Base-by-base conservation (phyloP, 1,284 basidiomycete species). In the Cutaneotrichosporon curvatum region DNA sequence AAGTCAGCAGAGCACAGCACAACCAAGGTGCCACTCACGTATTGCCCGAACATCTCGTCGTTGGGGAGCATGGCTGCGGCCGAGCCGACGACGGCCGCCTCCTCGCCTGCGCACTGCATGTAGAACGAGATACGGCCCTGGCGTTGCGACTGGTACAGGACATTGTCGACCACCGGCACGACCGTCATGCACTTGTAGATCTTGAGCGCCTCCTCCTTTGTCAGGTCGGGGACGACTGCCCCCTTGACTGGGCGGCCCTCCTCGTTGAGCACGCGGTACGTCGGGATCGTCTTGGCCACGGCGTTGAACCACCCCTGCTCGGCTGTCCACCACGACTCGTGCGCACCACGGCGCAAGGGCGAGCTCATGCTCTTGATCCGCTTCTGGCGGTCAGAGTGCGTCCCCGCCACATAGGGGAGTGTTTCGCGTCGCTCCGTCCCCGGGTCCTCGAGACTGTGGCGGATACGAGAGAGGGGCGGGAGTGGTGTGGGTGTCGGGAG, bases 91-190 rank as follows among this genome's bases (percentile, higher is more conserved):
- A 95, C 82, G 0, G 89, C 84, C 4, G 87, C 90, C 75, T 95
- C 90, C 71, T 95, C 90, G 20, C 90, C 90, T 65, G 90, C 74
- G 82, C 88, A 71, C 37, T 61, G 61, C 62, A 67, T 68, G 58
- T 92, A 92, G 72, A 95, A 95, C 5, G 86, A 87, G 60, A 92
- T 90, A 63, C 91, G 87, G 22, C 90, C 90, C 70, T 95, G 90
- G 15, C 90, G 79, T 67, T 95, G 90, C 3, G 91, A 81, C 61
- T 91, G 92, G 73, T 91, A 88, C 18, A 95, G 76, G 21, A 92
- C 76, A 55, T 83, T 90, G 72, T 95, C 90, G 62, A 94, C 75
- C 30, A 82, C 81, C 0, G 90, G 90, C 34, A 94, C 75, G 19
- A 90, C 76, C 30, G 81, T 79, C 87, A 91, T 91, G 48, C 82